Evolutionary conservation across 2,329 filamentous ascomycete genomes (phyloP), one percentile per base, ranked within the genome.

Genomic region (Hypoxylon rubiginosum): DNA sequence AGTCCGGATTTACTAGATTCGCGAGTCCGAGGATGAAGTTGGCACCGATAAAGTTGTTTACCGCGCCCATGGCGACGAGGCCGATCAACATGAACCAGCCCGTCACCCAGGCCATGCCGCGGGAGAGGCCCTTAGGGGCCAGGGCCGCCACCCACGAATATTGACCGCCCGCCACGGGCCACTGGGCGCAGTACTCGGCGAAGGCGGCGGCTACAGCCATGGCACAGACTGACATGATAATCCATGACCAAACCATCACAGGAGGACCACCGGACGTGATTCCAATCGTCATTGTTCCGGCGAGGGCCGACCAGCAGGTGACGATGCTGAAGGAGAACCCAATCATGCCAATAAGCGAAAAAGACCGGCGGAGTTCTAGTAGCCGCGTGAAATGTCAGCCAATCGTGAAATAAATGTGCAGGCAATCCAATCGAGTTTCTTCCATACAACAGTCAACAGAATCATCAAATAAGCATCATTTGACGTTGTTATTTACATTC

Each of bases 241-340:
- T 49, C 45, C 45, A 49, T 10, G 21, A 24, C 19, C 26, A 49
- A 24, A 49, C 26, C 45, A 49, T 49, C 45, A 49, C 45, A 19
- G 26, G 26, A 30, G 45, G 45, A 30, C 45, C 45, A 10, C 45
- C 45, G 21, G 45, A 49, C 13, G 26, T 30, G 21, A 49, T 24
- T 13, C 45, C 45, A 13, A 49, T 10, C 26, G 45, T n/a, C 45
- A 49, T 24, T 15, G 45, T 49, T 11, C 45, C 45, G 45, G 21
- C 45, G 21, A 49, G 26, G 21, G 45, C 45, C 19, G 45, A 26
- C 45, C 45, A 49, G 45, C 45, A 49, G 21, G 45, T 49, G 9
- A 49, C 45, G 45, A 49, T 49, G 45, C 45, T 49, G 45, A 49
- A 49, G 26, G 45, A 49, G 45, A 49, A 49, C 21, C 45, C 45